Base-by-base conservation (phyloP, 768 basidiomycete species). In the Cystofilobasidium ferigula region DNA sequence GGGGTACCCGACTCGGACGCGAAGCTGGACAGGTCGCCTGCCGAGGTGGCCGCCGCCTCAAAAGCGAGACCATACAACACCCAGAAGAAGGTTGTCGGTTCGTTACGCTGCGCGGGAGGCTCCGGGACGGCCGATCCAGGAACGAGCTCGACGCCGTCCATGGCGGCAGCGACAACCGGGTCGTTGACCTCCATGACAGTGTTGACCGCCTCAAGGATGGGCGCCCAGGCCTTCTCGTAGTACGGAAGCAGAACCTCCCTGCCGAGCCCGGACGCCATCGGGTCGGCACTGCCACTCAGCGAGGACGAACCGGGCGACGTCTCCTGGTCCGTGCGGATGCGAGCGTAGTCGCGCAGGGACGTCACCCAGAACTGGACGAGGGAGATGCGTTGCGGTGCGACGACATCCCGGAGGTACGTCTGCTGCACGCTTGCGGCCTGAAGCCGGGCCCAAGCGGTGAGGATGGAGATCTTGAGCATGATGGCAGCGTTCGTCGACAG, bases 391-490 rank as follows among this genome's bases (percentile, higher is more conserved):
- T 97, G 84, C 0, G 93, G 91, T 67, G 85, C 83, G 53, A 97
- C 81, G 1, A 99, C 88, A 40, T 86, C 82, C 26, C 81, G 77
- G 13, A 99, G 80, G 74, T 95, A 97, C 1, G 75, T 71, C 71
- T 92, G 89, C 36, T 83, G 80, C 13, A 61, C 35, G 0, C 80
- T 74, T 61, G 86, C 85, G 2, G 93, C 85, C 72, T 90, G 84
- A 20, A 99, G 79, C 73, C 94, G 86, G 9, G 93, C 93, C 94
- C 94, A 99, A 0, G 93, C 94, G 1, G 91, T 88, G 42, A 97
- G 78, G 0, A 89, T 88, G 1, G 93, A 91, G 30, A 97, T 87
- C 61, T 90, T 83, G 57, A 99, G 78, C 89, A 95, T 94, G 43
- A 91, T 86, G 0, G 91, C 88, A 3, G 93, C 94, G 71, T 97